Percentiles rank a stretch among this genome's conserved stretches.
These are phyloP conservation scores for Noccaea caerulescens DNA, from an alignment of 345 rosid genomes.

Conservation along the genomic window DNA sequence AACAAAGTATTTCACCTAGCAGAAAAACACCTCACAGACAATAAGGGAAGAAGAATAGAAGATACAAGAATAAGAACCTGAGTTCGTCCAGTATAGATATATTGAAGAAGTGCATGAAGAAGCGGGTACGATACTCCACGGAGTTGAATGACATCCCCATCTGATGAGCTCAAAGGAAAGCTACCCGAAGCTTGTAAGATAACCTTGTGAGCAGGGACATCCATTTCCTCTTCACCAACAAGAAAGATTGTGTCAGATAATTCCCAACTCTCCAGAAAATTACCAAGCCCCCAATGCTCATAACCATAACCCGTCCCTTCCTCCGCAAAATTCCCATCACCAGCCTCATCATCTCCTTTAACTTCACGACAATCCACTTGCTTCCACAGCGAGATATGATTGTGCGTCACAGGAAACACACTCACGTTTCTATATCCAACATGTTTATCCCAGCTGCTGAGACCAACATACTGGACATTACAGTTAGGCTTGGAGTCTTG, in stretches of 20 bases:
- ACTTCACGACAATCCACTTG: slow-evolving; percentile 69
- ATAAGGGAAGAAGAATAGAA: not conserved
- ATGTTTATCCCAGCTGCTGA: slow-evolving; percentile 97
- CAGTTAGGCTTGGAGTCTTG: slow-evolving; percentile 83
- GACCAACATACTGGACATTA: slow-evolving; percentile 79
- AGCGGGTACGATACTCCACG: slow-evolving; percentile 56
- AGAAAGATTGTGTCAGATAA: slow-evolving; percentile 70
- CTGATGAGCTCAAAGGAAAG: slow-evolving; percentile 57
- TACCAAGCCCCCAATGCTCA: slow-evolving; percentile 82
- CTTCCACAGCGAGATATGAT: slow-evolving; percentile 83
- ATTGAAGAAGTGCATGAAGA: slow-evolving; percentile 81
- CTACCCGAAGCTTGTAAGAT: slow-evolving; percentile 81
- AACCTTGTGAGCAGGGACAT: slow-evolving; percentile 86
- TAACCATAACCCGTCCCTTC: slow-evolving; percentile 40
- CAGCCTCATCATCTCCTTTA: slow-evolving; percentile 57
- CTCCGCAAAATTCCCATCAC: slow-evolving; percentile 54
- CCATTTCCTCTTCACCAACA: slow-evolving; percentile 67
- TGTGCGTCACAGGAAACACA: slow-evolving; percentile 78
- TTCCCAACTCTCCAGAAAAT: slow-evolving; percentile 86
- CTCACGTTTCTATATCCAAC: slow-evolving; percentile 94
- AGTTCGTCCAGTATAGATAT: slow-evolving; percentile 71
- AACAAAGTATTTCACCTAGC: slow-evolving; percentile 6
- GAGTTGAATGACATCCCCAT: slow-evolving; percentile 55
- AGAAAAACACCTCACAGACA: not conserved
- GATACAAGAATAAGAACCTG: slow-evolving; percentile 54